Evolutionary conservation across 1,284 basidiomycete genomes (phyloP).

Genomic region (Grifola frondosa): DNA sequence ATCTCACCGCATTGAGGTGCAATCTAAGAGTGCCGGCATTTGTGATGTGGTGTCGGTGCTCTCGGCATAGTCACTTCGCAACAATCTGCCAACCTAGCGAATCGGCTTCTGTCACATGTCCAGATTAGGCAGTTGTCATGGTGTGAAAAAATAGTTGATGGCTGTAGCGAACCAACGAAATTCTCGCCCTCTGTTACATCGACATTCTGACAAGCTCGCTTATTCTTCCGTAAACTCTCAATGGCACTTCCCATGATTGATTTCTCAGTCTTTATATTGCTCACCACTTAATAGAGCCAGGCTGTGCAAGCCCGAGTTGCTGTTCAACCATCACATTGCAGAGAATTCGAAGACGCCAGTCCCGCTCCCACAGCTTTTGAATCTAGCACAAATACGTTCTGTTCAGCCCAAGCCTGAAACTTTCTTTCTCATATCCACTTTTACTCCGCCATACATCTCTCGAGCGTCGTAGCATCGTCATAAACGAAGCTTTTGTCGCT

Average conservation of each 20-base stretch:
- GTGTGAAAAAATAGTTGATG: constrained; percentile 17
- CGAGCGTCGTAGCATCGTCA: constrained; percentile 11
- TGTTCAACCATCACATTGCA: constrained; percentile 22
- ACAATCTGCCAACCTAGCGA: constrained; percentile 22
- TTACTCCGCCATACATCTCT: constrained; percentile 15
- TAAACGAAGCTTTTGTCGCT: too few relatives aligned
- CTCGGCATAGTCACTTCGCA: constrained; percentile 19
- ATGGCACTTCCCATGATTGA: constrained; percentile 23
- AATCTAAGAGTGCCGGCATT: constrained; percentile 7
- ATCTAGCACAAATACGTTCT: constrained; percentile 19
- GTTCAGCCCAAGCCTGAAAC: background rate
- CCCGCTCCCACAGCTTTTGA: constrained; percentile 24
- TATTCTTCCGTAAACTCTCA: constrained; percentile 15
- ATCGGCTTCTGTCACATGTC: constrained; percentile 18
- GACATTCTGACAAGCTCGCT: constrained; percentile 21
- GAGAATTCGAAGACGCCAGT: constrained; percentile 21
- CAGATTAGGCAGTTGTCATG: constrained; percentile 16
- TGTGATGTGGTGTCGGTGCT: constrained; percentile 12
- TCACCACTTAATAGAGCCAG: constrained; percentile 15
- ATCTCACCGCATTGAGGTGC: too few relatives aligned
- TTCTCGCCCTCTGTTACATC: constrained; percentile 16
- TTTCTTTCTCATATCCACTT: constrained; percentile 19
- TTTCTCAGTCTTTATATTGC: constrained; percentile 16
- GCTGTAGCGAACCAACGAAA: constrained; percentile 11
- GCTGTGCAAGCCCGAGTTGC: constrained; percentile 20